These are phyloP conservation scores for Dipteronia sinensis DNA, from an alignment of 345 rosid genomes.

Conservation along the genomic window DNA sequence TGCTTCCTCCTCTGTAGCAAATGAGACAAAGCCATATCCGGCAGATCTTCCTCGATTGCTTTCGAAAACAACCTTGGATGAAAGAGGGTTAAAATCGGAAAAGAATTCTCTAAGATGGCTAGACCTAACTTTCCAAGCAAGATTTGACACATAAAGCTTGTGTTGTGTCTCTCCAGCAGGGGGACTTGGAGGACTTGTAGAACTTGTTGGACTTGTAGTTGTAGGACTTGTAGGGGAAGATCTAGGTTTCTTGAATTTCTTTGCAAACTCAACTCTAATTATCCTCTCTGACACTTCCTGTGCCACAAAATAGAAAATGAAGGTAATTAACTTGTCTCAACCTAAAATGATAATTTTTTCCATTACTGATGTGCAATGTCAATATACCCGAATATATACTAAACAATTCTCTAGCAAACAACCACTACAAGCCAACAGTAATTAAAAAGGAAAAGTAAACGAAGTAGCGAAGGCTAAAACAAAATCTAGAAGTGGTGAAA, in stretches of 20 bases:
- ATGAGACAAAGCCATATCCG: conserved; percentile 90
- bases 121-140: conserved; percentile 90
- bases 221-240: conserved; percentile 41
- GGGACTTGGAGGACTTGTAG: conserved; percentile 32
- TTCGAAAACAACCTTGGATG: conserved; percentile 71
- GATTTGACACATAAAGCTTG: conserved; percentile 79
- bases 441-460: not conserved
- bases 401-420: not conserved
- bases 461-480: not conserved
- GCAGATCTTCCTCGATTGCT: conserved; percentile 64
- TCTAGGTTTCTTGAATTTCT: conserved; percentile 58
- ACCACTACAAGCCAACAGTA: not conserved
- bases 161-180: conserved; percentile 55
- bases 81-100: conserved; percentile 56
- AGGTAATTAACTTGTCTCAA: not conserved
- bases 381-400: not conserved
- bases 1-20: conserved; percentile 85
- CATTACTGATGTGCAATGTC: not conserved
- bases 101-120: conserved; percentile 77
- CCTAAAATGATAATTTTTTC: not conserved
- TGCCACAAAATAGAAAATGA: conserved; percentile 18
- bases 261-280: conserved; percentile 70
- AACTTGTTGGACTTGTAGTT: conserved; percentile 25
- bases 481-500: not conserved
- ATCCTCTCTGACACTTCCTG: conserved; percentile 83